Evolutionary conservation across 129 eudicot species (phyloP), one percentile per base, ranked within the genome.

Genomic region (Flaveria ramosissima): DNA sequence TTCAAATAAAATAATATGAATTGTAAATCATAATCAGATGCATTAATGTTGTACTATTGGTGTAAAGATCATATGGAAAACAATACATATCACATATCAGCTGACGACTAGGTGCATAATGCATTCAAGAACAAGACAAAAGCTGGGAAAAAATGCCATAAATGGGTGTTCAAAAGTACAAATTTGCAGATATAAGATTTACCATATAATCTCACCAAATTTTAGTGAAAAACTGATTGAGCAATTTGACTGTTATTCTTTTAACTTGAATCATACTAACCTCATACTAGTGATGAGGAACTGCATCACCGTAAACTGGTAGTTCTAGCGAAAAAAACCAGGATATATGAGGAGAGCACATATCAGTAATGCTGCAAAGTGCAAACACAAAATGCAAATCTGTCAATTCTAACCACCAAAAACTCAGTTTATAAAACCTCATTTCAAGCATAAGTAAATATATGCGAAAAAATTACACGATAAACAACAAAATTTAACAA

Each of bases 371-470:
- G 21, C 53, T 1, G 30, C 12, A 56, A 56, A 17, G 4, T 26
- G 68, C 68, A 61, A 62, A 62, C 68, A 24, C 19, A 10, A 26
- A 57, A 57, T 4, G 66, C 69, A 73, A 43, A 12, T 13, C 53
- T 6, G n/a, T 64, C 41, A n/a, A 55, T 10, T 41, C 41, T 17
- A 60, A 36, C 62, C n/a, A 70, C 23, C 30, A n/a, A 69, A 47
- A 78, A 36, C 77, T 71, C 72, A 24, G 71, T 47, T 48, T 78
- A 60, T 61, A 78, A 71, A 78, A 77, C 17, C 60, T 41, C 48
- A 9, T 2, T 77, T 68, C 48, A 56, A 20, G 42, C 39, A 70
- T 12, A 57, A 48, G 71, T 32, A 59, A 9, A 70, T 46, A 57
- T 46, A 42, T 26, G 60, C 81, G 45, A 61, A 61, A 26, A 61